A percentile compares a stretch with the other conserved stretches of the same genome.
Evolutionary conservation across 148 eudicot genomes (phyloP).

Genomic region (Euryodendron excelsum): DNA sequence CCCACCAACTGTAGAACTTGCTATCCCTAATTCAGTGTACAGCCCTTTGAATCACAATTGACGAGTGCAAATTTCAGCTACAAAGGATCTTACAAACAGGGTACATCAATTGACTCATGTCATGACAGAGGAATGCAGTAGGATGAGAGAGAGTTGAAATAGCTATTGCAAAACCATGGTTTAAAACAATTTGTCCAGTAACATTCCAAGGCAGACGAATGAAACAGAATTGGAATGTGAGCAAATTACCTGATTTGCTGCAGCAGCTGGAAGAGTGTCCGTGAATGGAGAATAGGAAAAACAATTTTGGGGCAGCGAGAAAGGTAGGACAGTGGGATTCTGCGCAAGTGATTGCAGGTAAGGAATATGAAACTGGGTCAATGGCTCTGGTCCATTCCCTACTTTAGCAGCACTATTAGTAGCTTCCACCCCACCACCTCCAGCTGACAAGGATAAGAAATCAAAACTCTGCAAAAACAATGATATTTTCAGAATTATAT

Average conservation of each 20-base stretch:
- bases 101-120: not conserved
- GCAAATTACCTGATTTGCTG: slow-evolving; percentile 31
- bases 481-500: slow-evolving; percentile 6
- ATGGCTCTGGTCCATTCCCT: slow-evolving; percentile 18
- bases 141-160: not conserved
- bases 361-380: slow-evolving; percentile 23
- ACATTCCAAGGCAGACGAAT: not conserved
- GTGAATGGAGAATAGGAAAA: slow-evolving; percentile 28
- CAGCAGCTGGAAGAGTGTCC: slow-evolving; percentile 32
- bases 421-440: slow-evolving; percentile 34
- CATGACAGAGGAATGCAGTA: not conserved
- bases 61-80: no score
- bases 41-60: not conserved
- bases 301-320: slow-evolving; percentile 29
- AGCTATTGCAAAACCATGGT: not conserved
- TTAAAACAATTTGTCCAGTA: not conserved
- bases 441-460: slow-evolving; percentile 47
- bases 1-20: not conserved
- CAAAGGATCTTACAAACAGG: no score
- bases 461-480: slow-evolving; percentile 44
- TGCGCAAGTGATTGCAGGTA: slow-evolving; percentile 34
- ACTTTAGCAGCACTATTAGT: slow-evolving; percentile 15
- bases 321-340: slow-evolving; percentile 19
- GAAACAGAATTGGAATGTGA: not conserved
- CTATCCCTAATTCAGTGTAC: no score